Evolutionary conservation across 2,329 filamentous ascomycete genomes (phyloP).

Genomic region (Hypoxylon sp.): DNA sequence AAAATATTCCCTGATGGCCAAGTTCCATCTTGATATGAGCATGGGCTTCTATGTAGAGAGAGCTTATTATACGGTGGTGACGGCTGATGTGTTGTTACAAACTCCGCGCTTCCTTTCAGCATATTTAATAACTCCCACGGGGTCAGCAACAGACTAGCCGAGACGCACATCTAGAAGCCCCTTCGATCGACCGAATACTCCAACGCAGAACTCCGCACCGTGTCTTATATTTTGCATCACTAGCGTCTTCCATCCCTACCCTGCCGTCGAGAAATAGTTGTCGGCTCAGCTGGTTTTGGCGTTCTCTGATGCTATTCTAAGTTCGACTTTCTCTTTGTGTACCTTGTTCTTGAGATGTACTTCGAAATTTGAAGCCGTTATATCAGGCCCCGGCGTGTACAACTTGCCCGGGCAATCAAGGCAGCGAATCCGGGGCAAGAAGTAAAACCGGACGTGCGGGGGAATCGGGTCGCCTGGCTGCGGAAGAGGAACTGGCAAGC

Average conservation of each 20-base stretch:
- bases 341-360: conserved; percentile 88
- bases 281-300: conserved; percentile 23
- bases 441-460: conserved; percentile 81
- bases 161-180: conserved; percentile 32
- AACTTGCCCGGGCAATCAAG: conserved; percentile 93
- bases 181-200: conserved; percentile 15
- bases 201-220: conserved; percentile 35
- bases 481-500: conserved; percentile 71
- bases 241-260: conserved; percentile 9
- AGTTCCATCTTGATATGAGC: conserved; percentile 14
- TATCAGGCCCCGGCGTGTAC: conserved; percentile 90
- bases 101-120: conserved; percentile 43
- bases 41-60: conserved; percentile 23
- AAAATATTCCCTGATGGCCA: conserved; percentile 10
- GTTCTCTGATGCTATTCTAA: conserved; percentile 32
- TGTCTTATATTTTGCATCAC: conserved; percentile 30
- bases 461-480: conserved; percentile 66
- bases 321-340: conserved; percentile 80
- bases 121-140: conserved; percentile 35
- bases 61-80: conserved; percentile 34
- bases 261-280: conserved; percentile 1
- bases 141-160: conserved; percentile 7
- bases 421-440: conserved; percentile 90
- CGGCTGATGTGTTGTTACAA: conserved; percentile 44
- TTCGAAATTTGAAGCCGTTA: conserved; percentile 91